Evolutionary conservation across 257 asterid species (phyloP).

Genomic region (Jacaranda copaia): DNA sequence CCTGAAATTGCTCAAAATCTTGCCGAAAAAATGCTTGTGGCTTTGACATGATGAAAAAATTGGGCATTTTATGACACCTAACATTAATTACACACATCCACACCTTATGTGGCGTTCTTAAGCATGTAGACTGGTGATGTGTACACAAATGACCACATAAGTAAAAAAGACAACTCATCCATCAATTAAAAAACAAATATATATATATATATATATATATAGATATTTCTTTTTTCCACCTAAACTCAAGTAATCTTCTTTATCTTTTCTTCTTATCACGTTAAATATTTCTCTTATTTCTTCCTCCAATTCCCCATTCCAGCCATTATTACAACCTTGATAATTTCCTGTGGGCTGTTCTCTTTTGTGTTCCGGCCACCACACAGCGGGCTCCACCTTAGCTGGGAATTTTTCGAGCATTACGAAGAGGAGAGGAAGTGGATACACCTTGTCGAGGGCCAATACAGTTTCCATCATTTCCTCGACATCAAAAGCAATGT

Average conservation of each 20-base stretch:
- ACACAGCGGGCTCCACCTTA: slow-evolving; percentile 49
- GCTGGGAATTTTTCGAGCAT: slow-evolving; percentile 56
- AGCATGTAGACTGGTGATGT: no score
- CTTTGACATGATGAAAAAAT: no score
- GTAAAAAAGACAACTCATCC: no score
- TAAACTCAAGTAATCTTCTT: slow-evolving; percentile 55
- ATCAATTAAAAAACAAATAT: no score
- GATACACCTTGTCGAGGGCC: slow-evolving; percentile 64
- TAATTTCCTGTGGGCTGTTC: slow-evolving; percentile 26
- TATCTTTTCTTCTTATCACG: slow-evolving; percentile 49
- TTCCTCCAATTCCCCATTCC: slow-evolving; percentile 54
- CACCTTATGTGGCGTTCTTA: no score
- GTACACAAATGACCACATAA: no score
- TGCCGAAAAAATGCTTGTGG: no score
- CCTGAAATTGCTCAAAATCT: no score
- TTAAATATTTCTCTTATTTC: slow-evolving; percentile 55
- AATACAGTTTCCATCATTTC: slow-evolving; percentile 54
- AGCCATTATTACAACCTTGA: slow-evolving; percentile 38
- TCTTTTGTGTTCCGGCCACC: slow-evolving; percentile 57
- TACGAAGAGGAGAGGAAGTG: slow-evolving; percentile 55
- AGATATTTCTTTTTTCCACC: no score
- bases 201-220: no score
- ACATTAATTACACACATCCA: no score
- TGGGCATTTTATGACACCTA: no score
- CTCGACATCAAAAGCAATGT: slow-evolving; percentile 40